Evolutionary conservation across 2,329 filamentous ascomycete genomes (phyloP).

Genomic region (Sporothrix protearum): DNA sequence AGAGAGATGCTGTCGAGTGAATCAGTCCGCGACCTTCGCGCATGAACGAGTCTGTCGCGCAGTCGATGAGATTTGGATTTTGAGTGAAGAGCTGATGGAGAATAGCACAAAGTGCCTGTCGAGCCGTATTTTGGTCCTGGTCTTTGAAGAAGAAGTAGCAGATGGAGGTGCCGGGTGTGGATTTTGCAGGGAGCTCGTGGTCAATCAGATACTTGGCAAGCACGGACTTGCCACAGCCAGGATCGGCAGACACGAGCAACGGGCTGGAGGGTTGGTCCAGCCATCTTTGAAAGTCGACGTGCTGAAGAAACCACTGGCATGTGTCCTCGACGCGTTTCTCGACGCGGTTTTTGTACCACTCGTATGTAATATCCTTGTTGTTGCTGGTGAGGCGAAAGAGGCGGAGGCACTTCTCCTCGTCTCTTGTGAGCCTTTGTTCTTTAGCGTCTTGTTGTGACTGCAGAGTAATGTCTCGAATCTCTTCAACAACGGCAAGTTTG

Average conservation of each 20-base stretch:
- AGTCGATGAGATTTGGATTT: constrained; percentile 33
- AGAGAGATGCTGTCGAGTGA: constrained; percentile 32
- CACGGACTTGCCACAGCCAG: constrained; percentile 41
- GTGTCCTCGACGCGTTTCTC: constrained; percentile 31
- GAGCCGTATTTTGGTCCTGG: constrained; percentile 36
- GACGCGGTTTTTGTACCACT: constrained; percentile 35
- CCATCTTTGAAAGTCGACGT: constrained; percentile 36
- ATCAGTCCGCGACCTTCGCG: constrained; percentile 33
- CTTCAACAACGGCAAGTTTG: neutral
- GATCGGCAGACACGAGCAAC: constrained; percentile 39
- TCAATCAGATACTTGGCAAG: constrained; percentile 38
- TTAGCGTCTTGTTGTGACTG: neutral
- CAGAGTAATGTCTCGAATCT: neutral
- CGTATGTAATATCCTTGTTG: constrained; percentile 29
- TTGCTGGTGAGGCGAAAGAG: neutral
- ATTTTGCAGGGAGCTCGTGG: constrained; percentile 28
- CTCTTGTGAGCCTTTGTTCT: neutral
- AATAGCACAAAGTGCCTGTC: constrained; percentile 40
- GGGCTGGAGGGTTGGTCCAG: constrained; percentile 31
- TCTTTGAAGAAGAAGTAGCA: constrained; percentile 47
- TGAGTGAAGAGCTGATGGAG: constrained; percentile 41
- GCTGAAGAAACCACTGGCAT: constrained; percentile 37
- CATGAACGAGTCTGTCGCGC: constrained; percentile 34
- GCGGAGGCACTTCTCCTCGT: neutral
- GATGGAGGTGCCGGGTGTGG: constrained; percentile 27